Conservation (phyloP, 2,329 filamentous ascomycete species). For the Monosporascus sp. region DNA sequence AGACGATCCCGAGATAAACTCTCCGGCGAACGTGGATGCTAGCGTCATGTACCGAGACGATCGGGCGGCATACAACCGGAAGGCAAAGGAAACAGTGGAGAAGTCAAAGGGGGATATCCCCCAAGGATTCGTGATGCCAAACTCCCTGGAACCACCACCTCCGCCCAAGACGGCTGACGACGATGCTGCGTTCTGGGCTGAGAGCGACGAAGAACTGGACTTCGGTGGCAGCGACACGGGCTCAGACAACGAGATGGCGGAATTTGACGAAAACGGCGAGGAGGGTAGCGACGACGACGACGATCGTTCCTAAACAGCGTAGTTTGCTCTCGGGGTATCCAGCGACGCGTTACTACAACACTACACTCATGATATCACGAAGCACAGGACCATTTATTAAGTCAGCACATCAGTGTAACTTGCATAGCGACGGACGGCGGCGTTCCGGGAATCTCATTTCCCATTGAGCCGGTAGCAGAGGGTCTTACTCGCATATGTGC, state of each 20-base stretch:
- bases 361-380: not conserved
- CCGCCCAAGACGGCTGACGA: constrained; percentile 60
- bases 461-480: constrained; percentile 7
- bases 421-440: constrained; percentile 28
- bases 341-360: not conserved
- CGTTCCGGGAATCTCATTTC: constrained; percentile 17
- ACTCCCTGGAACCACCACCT: constrained; percentile 56
- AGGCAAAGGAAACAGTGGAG: constrained; percentile 65
- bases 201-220: constrained; percentile 70
- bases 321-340: not conserved
- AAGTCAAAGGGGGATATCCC: constrained; percentile 76
- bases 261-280: constrained; percentile 51
- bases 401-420: constrained; percentile 12
- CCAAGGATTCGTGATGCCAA: constrained; percentile 75
- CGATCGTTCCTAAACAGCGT: constrained; percentile 20
- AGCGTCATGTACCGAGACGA: constrained; percentile 78
- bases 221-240: constrained; percentile 69
- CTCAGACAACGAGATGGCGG: constrained; percentile 55
- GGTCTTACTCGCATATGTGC: constrained; percentile 2
- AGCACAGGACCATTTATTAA: constrained; percentile 2
- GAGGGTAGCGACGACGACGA: constrained; percentile 52
- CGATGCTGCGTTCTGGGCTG: constrained; percentile 79
- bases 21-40: constrained; percentile 91
- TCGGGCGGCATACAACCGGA: constrained; percentile 61
- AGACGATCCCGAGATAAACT: constrained; percentile 89